Evolutionary conservation across 1,284 basidiomycete species (phyloP).

Genomic region (Coniferiporia weirii): DNA sequence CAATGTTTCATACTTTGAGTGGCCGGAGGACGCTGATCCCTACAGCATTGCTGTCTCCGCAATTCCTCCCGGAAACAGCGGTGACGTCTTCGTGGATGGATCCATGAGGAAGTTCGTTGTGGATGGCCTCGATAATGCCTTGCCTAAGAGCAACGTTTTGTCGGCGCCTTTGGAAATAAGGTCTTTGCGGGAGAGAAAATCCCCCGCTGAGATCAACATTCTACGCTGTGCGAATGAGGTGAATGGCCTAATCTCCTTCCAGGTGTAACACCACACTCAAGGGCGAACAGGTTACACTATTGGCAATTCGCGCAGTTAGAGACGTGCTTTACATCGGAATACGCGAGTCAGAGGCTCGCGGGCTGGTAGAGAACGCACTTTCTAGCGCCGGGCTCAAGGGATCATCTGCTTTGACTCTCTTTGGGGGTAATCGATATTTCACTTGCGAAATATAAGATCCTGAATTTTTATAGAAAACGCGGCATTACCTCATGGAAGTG

Average conservation of each 20-base stretch:
- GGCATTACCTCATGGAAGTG: slow-evolving; percentile 78
- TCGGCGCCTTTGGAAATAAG: slow-evolving; percentile 53
- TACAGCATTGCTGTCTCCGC: slow-evolving; percentile 45
- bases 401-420: slow-evolving; percentile 62
- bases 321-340: slow-evolving; percentile 66
- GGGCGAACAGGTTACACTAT: slow-evolving; percentile 56
- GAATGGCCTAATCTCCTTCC: slow-evolving; percentile 16
- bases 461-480: slow-evolving; percentile 60
- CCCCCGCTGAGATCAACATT: slow-evolving; percentile 61
- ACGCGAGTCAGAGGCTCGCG: slow-evolving; percentile 47
- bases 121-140: slow-evolving; percentile 37
- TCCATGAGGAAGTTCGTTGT: slow-evolving; percentile 32
- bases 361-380: slow-evolving; percentile 52
- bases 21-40: slow-evolving; percentile 72
- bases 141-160: slow-evolving; percentile 31
- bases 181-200: slow-evolving; percentile 70
- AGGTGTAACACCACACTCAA: background rate
- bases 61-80: slow-evolving; percentile 19
- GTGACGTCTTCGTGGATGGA: slow-evolving; percentile 54
- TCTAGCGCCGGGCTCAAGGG: slow-evolving; percentile 50
- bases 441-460: background rate
- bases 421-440: slow-evolving; percentile 53
- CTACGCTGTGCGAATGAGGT: slow-evolving; percentile 80
- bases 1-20: slow-evolving; percentile 52
- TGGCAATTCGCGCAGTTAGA: slow-evolving; percentile 66